A percentile compares a stretch with the other conserved stretches of the same genome.
Conservation (phyloP, 2,329 filamentous ascomycete genomes). For the Colletotrichum sansevieriae region DNA sequence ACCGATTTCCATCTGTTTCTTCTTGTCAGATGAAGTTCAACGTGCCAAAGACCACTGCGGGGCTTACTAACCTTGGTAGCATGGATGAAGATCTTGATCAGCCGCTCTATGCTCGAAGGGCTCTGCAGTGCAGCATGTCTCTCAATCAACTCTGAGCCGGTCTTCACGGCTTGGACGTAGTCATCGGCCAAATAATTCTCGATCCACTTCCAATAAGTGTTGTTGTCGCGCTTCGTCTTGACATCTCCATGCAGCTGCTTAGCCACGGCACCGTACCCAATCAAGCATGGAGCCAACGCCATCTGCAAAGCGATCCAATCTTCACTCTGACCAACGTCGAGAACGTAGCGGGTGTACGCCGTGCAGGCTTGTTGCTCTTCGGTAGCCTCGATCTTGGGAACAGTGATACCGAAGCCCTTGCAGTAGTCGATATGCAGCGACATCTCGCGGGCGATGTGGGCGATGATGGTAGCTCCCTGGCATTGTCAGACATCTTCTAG, state of each 20-base stretch:
- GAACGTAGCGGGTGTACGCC: constrained; percentile 86
- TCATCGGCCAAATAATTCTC: constrained; percentile 87
- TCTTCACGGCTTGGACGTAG: constrained; percentile 78
- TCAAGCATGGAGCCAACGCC: constrained; percentile 85
- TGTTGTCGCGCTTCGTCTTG: constrained; percentile 72
- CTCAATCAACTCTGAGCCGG: constrained; percentile 81
- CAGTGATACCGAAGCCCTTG: constrained; percentile 80
- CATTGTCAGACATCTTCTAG: constrained; percentile 43
- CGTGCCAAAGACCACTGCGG: background rate
- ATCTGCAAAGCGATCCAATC: constrained; percentile 91
- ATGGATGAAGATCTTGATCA: constrained; percentile 87
- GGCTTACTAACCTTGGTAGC: constrained; percentile 81
- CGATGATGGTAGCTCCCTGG: constrained; percentile 76
- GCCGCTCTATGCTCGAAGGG: constrained; percentile 80
- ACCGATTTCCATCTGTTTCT: constrained; percentile 63
- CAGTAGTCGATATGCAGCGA: constrained; percentile 87
- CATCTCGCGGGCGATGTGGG: constrained; percentile 84
- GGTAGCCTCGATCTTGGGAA: constrained; percentile 77
- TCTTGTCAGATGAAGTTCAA: constrained; percentile 13
- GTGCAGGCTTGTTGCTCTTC: constrained; percentile 86
- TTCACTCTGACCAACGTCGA: constrained; percentile 88
- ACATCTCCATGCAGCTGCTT: constrained; percentile 74
- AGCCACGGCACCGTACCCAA: constrained; percentile 90
- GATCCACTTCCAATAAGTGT: constrained; percentile 91
- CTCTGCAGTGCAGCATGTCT: constrained; percentile 80